Evolutionary conservation across 306 rosid genomes (phyloP).

Genomic region (Vigna reflexopilosa): DNA sequence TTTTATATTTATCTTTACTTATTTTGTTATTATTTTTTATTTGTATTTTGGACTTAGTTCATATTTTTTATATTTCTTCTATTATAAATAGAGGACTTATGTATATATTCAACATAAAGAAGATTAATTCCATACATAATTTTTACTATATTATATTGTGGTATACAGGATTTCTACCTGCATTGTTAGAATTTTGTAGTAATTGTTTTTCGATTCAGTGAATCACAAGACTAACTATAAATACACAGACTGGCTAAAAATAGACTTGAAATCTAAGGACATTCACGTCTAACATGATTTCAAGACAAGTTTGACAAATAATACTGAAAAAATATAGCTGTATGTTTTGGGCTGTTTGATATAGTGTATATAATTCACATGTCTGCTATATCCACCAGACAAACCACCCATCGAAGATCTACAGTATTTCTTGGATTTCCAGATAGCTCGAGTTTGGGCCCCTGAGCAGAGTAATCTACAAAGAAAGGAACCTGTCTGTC

Average conservation of each 20-base stretch:
- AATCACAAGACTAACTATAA: neutral
- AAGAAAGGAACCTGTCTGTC: slow-evolving; percentile 25
- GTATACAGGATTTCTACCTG: neutral
- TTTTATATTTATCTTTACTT: too few species aligned
- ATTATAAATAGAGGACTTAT: too few species aligned
- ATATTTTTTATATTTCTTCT: too few species aligned
- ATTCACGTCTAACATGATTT: neutral
- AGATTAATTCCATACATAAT: too few species aligned
- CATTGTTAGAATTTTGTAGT: neutral
- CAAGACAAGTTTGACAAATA: neutral
- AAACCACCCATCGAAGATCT: slow-evolving; percentile 20
- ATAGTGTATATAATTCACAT: neutral
- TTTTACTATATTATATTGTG: too few species aligned
- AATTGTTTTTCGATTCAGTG: neutral
- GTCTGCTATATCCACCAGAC: slow-evolving; percentile 2
- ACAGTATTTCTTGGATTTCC: slow-evolving; percentile 27
- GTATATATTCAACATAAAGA: too few species aligned
- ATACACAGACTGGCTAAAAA: neutral
- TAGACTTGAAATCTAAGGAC: neutral
- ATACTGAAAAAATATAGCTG: neutral
- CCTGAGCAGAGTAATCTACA: slow-evolving; percentile 23
- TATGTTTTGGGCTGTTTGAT: neutral
- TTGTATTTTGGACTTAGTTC: too few species aligned
- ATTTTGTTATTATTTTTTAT: too few species aligned
- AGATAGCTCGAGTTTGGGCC: neutral